Evolutionary conservation across 2,329 filamentous ascomycete genomes (phyloP).

Genomic region (Neoascochyta sp.): DNA sequence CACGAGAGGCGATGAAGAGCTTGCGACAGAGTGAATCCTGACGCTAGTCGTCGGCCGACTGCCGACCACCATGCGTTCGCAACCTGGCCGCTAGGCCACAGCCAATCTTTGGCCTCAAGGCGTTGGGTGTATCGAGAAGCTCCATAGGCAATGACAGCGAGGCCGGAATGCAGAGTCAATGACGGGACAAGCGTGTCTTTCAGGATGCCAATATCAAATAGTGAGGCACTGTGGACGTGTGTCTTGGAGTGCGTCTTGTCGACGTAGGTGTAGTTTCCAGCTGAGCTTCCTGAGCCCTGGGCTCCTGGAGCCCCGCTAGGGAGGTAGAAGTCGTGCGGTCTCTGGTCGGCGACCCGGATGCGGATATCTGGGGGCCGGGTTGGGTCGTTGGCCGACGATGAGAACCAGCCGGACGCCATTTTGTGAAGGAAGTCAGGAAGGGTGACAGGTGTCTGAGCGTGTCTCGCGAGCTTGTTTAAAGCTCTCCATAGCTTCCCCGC

Average conservation of each 20-base stretch:
- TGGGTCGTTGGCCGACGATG: conserved; percentile 3
- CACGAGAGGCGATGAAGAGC: conserved; percentile 51
- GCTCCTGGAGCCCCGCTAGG: conserved; percentile 19
- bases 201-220: conserved; percentile 50
- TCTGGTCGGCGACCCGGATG: conserved; percentile 29
- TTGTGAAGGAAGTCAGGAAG: conserved; percentile 1
- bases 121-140: conserved; percentile 51
- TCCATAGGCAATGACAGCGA: conserved; percentile 52
- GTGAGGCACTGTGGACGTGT: conserved; percentile 28
- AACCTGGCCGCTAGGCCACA: conserved; percentile 55
- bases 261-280: conserved; percentile 13
- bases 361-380: conserved; percentile 27
- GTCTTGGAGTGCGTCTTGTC: conserved; percentile 33
- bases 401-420: conserved; percentile 9
- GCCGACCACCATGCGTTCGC: conserved; percentile 60
- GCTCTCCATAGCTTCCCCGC: conserved; percentile 9
- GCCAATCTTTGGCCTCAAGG: conserved; percentile 59
- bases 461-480: conserved; percentile 6
- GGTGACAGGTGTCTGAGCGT: neutral
- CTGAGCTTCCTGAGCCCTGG: too few relatives aligned
- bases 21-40: conserved; percentile 45
- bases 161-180: conserved; percentile 51
- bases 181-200: conserved; percentile 54
- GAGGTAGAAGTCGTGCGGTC: conserved; percentile 34
- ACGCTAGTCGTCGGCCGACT: conserved; percentile 50